These are phyloP conservation scores for Phtheirospermum japonicum DNA, from an alignment of 257 asterid species.

Conservation along the genomic window DNA sequence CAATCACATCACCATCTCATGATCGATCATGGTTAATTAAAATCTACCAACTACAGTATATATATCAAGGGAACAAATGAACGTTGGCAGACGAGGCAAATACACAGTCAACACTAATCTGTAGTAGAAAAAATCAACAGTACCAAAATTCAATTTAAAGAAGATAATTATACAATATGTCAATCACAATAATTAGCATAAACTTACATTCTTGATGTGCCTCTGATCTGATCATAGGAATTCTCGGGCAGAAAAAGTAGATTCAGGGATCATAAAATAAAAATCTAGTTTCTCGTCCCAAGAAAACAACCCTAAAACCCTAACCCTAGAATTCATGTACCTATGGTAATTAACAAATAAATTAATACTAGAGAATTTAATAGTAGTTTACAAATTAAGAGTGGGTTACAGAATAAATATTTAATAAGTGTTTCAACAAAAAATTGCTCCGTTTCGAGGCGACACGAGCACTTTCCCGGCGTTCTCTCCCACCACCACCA, in stretches of 20 bases:
- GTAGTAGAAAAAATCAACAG: too few relatives aligned
- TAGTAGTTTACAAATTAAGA: too few relatives aligned
- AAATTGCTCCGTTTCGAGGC: slow-evolving; percentile 56
- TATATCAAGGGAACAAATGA: too few relatives aligned
- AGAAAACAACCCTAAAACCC: slow-evolving; percentile 32
- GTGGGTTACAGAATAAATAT: slow-evolving; percentile 25
- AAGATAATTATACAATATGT: too few relatives aligned
- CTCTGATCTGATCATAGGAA: slow-evolving; percentile 4
- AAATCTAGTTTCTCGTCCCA: slow-evolving; percentile 28
- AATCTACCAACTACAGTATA: too few relatives aligned
- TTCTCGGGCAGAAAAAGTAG: slow-evolving; percentile 1
- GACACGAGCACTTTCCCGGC: slow-evolving; percentile 84
- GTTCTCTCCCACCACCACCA: slow-evolving; percentile 58
- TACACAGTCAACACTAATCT: too few relatives aligned
- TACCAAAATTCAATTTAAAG: too few relatives aligned
- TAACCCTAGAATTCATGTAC: slow-evolving; percentile 20
- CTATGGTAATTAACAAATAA: background rate
- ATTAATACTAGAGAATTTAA: too few relatives aligned
- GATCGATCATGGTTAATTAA: too few relatives aligned
- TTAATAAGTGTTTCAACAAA: slow-evolving; percentile 22
- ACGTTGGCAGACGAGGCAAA: too few relatives aligned
- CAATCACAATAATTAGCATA: too few relatives aligned
- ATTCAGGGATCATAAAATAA: slow-evolving; percentile 15
- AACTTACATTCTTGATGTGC: background rate
- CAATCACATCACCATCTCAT: too few relatives aligned